Conservation (phyloP, 202 grass and related monocot genomes). For the Bolboschoenoplectus hybrid region DNA sequence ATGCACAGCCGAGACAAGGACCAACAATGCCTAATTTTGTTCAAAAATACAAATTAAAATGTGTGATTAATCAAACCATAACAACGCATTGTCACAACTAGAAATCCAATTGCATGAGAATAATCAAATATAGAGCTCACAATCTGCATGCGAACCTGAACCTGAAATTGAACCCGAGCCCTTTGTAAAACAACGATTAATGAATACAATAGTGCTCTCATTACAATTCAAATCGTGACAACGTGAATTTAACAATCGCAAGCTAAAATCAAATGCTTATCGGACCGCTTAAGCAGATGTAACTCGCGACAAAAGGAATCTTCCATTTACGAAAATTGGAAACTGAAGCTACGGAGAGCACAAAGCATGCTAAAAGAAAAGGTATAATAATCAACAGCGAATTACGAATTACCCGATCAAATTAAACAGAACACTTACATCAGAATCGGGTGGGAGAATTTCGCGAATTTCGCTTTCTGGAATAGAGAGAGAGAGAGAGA, state of each 20-base stretch:
- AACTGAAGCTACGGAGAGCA: background rate
- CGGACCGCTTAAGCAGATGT: background rate
- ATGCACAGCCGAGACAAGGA: background rate
- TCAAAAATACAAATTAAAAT: background rate
- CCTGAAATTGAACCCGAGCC: background rate
- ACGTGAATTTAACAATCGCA: background rate
- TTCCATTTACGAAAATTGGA: background rate
- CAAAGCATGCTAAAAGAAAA: background rate
- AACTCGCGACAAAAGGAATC: background rate
- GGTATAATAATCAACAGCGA: background rate
- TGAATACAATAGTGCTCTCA: background rate
- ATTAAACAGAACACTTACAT: background rate
- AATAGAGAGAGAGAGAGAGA: background rate
- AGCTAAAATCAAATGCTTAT: background rate
- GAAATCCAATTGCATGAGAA: background rate
- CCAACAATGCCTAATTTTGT: background rate
- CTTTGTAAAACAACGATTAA: background rate
- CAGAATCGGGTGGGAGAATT: background rate
- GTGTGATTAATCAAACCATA: background rate
- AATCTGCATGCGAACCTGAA: background rate
- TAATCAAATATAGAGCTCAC: constrained; percentile 15
- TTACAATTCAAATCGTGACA: background rate
- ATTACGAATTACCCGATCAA: background rate
- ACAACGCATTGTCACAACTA: background rate
- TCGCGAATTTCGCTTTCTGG: background rate